Percentiles rank a stretch among this genome's conserved stretches.
Conservation (phyloP, 1,139 yeast genomes). For the Protomyces inundatus region DNA sequence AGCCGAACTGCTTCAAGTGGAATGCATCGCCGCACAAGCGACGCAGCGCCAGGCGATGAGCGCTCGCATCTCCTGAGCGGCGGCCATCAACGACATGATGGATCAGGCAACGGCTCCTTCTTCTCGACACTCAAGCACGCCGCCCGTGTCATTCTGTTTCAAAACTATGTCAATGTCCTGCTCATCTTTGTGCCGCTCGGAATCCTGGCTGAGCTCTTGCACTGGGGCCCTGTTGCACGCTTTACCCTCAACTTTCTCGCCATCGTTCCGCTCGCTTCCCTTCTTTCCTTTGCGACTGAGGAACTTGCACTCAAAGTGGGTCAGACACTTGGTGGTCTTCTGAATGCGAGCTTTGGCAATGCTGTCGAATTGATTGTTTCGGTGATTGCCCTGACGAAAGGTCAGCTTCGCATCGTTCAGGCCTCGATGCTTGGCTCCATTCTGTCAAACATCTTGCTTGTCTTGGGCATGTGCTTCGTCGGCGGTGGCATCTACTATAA, state of each 20-base stretch:
- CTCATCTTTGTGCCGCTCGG: constrained; percentile 85
- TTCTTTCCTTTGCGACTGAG: constrained; percentile 68
- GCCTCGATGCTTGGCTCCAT: constrained; percentile 96
- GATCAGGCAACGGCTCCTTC: neutral
- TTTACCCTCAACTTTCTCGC: constrained; percentile 81
- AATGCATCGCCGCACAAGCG: constrained; percentile 5
- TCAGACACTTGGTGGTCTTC: constrained; percentile 79
- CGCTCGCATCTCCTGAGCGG: constrained; percentile 13
- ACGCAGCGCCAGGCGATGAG: constrained; percentile 6
- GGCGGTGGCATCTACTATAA: constrained; percentile 86
- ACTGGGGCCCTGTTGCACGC: constrained; percentile 55
- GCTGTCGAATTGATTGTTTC: constrained; percentile 92
- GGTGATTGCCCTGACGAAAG: constrained; percentile 75
- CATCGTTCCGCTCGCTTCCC: constrained; percentile 87
- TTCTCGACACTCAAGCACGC: constrained; percentile 6
- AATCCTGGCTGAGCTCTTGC: constrained; percentile 57
- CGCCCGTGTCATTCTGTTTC: constrained; percentile 12
- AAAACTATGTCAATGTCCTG: constrained; percentile 69
- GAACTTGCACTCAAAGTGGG: constrained; percentile 84
- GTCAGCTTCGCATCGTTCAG: constrained; percentile 85
- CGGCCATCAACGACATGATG: neutral
- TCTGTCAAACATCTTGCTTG: constrained; percentile 77
- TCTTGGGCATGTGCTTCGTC: constrained; percentile 86
- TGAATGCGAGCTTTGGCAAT: constrained; percentile 96
- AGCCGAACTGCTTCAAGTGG: constrained; percentile 10